phyloP scores from a whole-genome alignment of 768 basidiomycete species.

The Auriscalpium microsporum region DNA sequence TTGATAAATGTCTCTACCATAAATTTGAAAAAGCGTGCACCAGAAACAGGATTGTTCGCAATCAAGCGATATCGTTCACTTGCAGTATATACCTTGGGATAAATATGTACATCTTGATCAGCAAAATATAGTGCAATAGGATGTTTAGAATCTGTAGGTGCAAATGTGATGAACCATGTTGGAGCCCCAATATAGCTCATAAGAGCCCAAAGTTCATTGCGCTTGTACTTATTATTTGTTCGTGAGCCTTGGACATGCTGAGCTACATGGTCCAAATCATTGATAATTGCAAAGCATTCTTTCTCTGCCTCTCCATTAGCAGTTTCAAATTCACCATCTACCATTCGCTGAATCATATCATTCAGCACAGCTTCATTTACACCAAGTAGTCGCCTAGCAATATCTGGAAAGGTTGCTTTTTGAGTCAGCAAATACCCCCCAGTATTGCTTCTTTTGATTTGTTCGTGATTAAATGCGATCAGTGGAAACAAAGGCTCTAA shows the following conservation, averaged over 20 bases:
- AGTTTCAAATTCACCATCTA: background rate
- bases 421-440: constrained; percentile 19
- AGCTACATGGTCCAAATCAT: constrained; percentile 8
- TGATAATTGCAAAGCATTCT: constrained; percentile 5
- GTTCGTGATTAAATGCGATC: constrained; percentile 31
- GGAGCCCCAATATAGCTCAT: constrained; percentile 11
- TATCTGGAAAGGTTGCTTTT: constrained; percentile 1
- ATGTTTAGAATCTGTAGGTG: constrained; percentile 15
- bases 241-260: constrained; percentile 12
- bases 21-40: constrained; percentile 14
- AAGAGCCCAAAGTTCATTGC: constrained; percentile 15
- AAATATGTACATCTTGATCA: constrained; percentile 1
- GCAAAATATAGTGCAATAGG: constrained; percentile 13
- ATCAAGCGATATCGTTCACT: constrained; percentile 3
- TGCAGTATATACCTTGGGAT: background rate
- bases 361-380: constrained; percentile 1
- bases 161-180: constrained; percentile 17
- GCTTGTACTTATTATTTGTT: constrained; percentile 5
- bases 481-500: constrained; percentile 28
- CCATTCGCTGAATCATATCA: background rate
- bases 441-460: constrained; percentile 22
- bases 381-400: constrained; percentile 2
- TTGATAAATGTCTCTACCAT: constrained; percentile 3
- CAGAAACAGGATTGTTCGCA: constrained; percentile 10
- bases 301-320: constrained; percentile 6